Conservation (phyloP, 768 basidiomycete genomes). For the Boletus patriciae region DNA sequence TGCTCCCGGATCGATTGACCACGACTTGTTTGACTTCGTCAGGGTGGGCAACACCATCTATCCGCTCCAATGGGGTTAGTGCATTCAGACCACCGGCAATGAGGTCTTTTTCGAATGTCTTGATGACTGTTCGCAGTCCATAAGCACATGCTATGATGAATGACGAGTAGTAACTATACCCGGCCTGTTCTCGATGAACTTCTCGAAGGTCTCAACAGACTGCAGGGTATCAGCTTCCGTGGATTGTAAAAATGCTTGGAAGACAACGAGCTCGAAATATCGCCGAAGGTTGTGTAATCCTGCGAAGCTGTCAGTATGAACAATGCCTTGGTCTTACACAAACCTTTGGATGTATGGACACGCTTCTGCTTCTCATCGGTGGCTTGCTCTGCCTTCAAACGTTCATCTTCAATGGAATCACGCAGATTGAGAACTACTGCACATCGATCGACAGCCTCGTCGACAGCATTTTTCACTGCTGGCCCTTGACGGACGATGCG, state of each 20-base stretch:
- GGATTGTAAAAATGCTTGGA: constrained; percentile 87
- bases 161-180: constrained; percentile 45
- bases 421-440: constrained; percentile 80
- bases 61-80: constrained; percentile 78
- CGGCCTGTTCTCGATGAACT: constrained; percentile 80
- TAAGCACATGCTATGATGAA: not conserved
- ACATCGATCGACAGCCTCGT: constrained; percentile 86
- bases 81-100: constrained; percentile 73
- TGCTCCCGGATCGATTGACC: constrained; percentile 76
- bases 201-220: constrained; percentile 74
- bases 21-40: constrained; percentile 92
- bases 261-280: constrained; percentile 84
- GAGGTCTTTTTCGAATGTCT: constrained; percentile 93
- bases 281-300: constrained; percentile 79
- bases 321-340: constrained; percentile 4
- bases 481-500: constrained; percentile 86
- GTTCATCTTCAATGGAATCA: constrained; percentile 83
- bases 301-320: constrained; percentile 28
- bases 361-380: constrained; percentile 70
- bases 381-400: constrained; percentile 74
- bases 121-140: constrained; percentile 63
- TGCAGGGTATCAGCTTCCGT: constrained; percentile 77
- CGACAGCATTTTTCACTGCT: constrained; percentile 81
- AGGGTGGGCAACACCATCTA: constrained; percentile 74
- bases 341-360: constrained; percentile 70